Percentiles rank a stretch among this genome's conserved stretches.
Evolutionary conservation across 2,329 filamentous ascomycete genomes (phyloP).

Genomic region (Fusarium falciforme): DNA sequence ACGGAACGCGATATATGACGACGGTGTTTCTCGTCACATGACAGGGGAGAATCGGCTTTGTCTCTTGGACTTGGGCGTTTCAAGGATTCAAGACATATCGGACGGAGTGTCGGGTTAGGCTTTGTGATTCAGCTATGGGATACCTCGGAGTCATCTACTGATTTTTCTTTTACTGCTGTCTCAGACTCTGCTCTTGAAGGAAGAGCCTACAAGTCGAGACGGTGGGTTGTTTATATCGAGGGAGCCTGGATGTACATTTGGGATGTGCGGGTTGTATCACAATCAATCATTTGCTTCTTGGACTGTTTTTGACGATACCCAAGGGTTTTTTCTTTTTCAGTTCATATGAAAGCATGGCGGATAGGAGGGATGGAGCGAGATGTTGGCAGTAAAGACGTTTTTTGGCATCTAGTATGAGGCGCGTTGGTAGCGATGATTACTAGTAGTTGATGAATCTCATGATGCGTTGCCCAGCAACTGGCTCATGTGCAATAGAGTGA

Average conservation of each 20-base stretch:
- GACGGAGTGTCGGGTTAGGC: slow-evolving; percentile 31
- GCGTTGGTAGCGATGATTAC: background rate
- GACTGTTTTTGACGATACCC: slow-evolving; percentile 51
- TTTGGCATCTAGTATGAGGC: background rate
- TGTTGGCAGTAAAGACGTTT: background rate
- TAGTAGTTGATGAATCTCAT: background rate
- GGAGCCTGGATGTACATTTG: slow-evolving; percentile 32
- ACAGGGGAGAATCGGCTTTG: slow-evolving; percentile 16
- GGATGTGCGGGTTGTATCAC: slow-evolving; percentile 44
- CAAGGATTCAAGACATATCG: slow-evolving; percentile 33
- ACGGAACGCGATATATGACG: slow-evolving; percentile 33
- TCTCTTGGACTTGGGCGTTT: slow-evolving; percentile 39
- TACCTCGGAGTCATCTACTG: slow-evolving; percentile 35
- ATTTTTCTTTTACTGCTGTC: slow-evolving; percentile 28
- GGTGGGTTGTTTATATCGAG: slow-evolving; percentile 29
- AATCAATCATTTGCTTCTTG: slow-evolving; percentile 43
- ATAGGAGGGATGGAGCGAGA: slow-evolving; percentile 6
- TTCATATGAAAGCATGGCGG: slow-evolving; percentile 30
- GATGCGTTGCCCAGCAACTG: background rate
- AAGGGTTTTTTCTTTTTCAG: slow-evolving; percentile 39
- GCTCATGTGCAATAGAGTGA: background rate
- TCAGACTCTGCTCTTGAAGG: slow-evolving; percentile 10
- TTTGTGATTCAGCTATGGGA: slow-evolving; percentile 33
- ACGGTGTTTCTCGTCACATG: slow-evolving; percentile 19
- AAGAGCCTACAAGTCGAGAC: slow-evolving; percentile 10